These are phyloP conservation scores for Poteriospumella lacustris DNA, from an alignment of 108 stramenopile species.

Conservation along the genomic window DNA sequence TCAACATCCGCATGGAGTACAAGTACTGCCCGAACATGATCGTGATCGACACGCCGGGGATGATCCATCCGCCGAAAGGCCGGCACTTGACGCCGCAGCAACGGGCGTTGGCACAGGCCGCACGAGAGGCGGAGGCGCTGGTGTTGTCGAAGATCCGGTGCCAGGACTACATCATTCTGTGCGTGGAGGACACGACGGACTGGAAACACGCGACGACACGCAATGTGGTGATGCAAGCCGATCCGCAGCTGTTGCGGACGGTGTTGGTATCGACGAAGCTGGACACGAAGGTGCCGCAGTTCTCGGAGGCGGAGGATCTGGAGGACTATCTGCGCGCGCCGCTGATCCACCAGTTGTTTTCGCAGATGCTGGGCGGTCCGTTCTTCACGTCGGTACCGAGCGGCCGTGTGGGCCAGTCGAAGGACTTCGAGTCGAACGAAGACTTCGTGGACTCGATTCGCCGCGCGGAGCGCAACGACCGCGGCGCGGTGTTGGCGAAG, in stretches of 20 bases:
- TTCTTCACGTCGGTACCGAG: slow-evolving; percentile 85
- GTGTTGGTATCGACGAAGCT: slow-evolving; percentile 85
- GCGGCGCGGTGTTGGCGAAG: background rate
- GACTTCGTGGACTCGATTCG: slow-evolving; percentile 45
- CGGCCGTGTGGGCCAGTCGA: slow-evolving; percentile 65
- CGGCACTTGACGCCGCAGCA: slow-evolving; percentile 61
- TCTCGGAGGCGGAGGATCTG: slow-evolving; percentile 69
- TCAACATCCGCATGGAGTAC: slow-evolving; percentile 87
- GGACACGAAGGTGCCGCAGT: slow-evolving; percentile 86
- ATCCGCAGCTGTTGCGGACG: slow-evolving; percentile 79
- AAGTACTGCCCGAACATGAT: slow-evolving; percentile 89
- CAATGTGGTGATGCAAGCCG: slow-evolving; percentile 62
- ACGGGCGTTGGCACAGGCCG: slow-evolving; percentile 64
- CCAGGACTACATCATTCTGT: slow-evolving; percentile 80
- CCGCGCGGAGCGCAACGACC: background rate
- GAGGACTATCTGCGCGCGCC: slow-evolving; percentile 69
- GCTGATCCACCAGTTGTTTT: slow-evolving; percentile 65
- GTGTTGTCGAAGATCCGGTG: slow-evolving; percentile 75
- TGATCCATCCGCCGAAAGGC: slow-evolving; percentile 65
- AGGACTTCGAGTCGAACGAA: slow-evolving; percentile 63
- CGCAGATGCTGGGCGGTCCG: slow-evolving; percentile 78
- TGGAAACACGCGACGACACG: slow-evolving; percentile 84
- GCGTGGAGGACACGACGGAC: slow-evolving; percentile 87
- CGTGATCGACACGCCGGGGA: slow-evolving; percentile 83
- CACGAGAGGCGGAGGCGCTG: slow-evolving; percentile 75